Evolutionary conservation across 805 yeast genomes (phyloP), one percentile per base, ranked within the genome.

Genomic region (Lachancea waltii): DNA sequence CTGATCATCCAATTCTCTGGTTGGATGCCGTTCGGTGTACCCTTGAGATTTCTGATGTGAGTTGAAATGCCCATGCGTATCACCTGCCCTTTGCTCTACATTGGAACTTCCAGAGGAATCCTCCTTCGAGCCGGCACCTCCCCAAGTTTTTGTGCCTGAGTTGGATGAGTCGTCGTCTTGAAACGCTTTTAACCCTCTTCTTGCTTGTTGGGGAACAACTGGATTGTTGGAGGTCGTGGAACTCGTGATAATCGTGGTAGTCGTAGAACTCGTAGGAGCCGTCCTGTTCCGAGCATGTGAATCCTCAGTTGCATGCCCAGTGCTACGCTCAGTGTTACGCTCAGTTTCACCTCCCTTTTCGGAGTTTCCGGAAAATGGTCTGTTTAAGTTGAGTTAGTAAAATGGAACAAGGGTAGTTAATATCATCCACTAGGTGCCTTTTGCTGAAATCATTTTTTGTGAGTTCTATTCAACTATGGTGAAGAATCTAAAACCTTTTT

Each of bases 361-460:
- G 19, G 37, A 14, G 32, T 24, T n/a, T 11, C 23, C 23, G 18
- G 16, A 25, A 5, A 34, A 23, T 5, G 37, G 26, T 29, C 37
- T 34, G 31, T 27, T 22, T n/a, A 23, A 15, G 5, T 9, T 5
- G n/a, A 33, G 37, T 34, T 34, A 34, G 37, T 34, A 34, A 26
- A 21, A n/a, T 14, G 14, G 23, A 18, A 27, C 37, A 34, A 26
- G 32, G 21, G 27, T 27, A 11, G 26, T 13, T 23, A 23, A 11
- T 13, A 23, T 23, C 10, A 23, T 23, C n/a, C n/a, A n/a, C n/a
- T n/a, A n/a, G n/a, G n/a, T n/a, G n/a, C n/a, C n/a, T n/a, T n/a
- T n/a, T n/a, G n/a, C n/a, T n/a, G n/a, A n/a, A n/a, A n/a, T n/a
- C n/a, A n/a, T n/a, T n/a, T n/a, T n/a, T n/a, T n/a, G n/a, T n/a